Evolutionary conservation across 2,329 filamentous ascomycete genomes (phyloP).

Genomic region (Gyromitra esculenta): DNA sequence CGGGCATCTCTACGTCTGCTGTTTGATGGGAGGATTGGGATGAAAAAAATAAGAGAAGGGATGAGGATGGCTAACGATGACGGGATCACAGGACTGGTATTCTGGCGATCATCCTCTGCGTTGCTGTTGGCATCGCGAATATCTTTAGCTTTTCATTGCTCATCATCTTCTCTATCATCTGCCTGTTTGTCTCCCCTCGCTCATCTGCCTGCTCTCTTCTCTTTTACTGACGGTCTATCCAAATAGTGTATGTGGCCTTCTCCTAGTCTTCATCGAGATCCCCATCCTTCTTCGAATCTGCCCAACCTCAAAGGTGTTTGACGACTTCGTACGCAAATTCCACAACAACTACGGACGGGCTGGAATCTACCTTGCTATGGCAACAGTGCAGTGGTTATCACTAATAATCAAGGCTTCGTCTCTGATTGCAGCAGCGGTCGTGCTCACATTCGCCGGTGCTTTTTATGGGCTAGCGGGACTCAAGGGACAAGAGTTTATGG

Average conservation of each 20-base stretch:
- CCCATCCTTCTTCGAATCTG: constrained; percentile 96
- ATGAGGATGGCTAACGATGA: neutral
- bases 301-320: constrained; percentile 90
- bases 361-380: constrained; percentile 83
- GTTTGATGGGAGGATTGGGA: neutral
- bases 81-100: constrained; percentile 71
- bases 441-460: constrained; percentile 77
- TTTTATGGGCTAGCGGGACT: constrained; percentile 84
- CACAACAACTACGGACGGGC: constrained; percentile 98
- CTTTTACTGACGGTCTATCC: neutral
- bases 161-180: constrained; percentile 64
- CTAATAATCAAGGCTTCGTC: constrained; percentile 72
- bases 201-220: neutral
- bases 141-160: constrained; percentile 69
- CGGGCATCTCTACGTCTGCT: constrained; percentile 19
- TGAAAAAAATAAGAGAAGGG: neutral
- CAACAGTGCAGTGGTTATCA: constrained; percentile 83
- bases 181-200: constrained; percentile 64
- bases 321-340: constrained; percentile 87
- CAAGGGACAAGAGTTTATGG: constrained; percentile 85
- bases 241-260: constrained; percentile 72
- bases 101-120: constrained; percentile 75
- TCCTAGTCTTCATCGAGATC: constrained; percentile 87
- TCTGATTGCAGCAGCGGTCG: constrained; percentile 84
- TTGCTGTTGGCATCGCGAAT: constrained; percentile 75